phyloP scores from a whole-genome alignment of 208 protist genomes.

The Wallacemonas sp. region DNA sequence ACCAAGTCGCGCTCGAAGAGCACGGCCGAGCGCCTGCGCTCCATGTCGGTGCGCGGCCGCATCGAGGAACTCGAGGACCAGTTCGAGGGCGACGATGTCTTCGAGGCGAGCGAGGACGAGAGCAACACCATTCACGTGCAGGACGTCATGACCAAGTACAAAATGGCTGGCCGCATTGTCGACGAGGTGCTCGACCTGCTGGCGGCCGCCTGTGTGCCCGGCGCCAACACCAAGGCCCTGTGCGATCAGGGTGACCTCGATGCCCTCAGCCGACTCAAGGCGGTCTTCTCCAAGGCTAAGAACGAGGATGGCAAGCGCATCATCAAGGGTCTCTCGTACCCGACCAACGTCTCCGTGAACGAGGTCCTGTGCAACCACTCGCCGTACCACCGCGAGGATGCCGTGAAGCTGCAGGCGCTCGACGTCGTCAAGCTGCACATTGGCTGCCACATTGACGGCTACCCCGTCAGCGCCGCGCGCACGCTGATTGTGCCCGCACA shows the following conservation, averaged over 20 bases:
- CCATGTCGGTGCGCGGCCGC: constrained; percentile 51
- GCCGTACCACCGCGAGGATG: constrained; percentile 85
- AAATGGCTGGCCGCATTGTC: constrained; percentile 85
- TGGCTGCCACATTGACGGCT: constrained; percentile 98
- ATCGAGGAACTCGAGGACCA: constrained; percentile 54
- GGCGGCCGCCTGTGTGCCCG: constrained; percentile 54
- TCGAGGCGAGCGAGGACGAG: constrained; percentile 73
- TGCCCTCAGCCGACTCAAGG: constrained; percentile 41
- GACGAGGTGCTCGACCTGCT: constrained; percentile 92
- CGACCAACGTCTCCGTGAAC: constrained; percentile 98
- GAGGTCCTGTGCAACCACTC: constrained; percentile 97
- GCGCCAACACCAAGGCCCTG: constrained; percentile 72
- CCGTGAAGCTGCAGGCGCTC: constrained; percentile 63
- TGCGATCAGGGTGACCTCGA: constrained; percentile 75
- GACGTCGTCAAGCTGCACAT: constrained; percentile 98
- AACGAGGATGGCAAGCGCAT: constrained; percentile 58
- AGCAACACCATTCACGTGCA: constrained; percentile 75
- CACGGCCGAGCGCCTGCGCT: constrained; percentile 1
- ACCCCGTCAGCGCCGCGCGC: constrained; percentile 93
- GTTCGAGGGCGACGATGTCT: constrained; percentile 43
- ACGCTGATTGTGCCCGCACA: constrained; percentile 84
- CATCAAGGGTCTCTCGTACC: constrained; percentile 95
- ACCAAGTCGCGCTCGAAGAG: background rate
- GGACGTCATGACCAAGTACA: constrained; percentile 97
- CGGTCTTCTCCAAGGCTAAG: constrained; percentile 74